phyloP scores from a whole-genome alignment of 2,329 filamentous ascomycete genomes.

The Fusarium decemcellulare region DNA sequence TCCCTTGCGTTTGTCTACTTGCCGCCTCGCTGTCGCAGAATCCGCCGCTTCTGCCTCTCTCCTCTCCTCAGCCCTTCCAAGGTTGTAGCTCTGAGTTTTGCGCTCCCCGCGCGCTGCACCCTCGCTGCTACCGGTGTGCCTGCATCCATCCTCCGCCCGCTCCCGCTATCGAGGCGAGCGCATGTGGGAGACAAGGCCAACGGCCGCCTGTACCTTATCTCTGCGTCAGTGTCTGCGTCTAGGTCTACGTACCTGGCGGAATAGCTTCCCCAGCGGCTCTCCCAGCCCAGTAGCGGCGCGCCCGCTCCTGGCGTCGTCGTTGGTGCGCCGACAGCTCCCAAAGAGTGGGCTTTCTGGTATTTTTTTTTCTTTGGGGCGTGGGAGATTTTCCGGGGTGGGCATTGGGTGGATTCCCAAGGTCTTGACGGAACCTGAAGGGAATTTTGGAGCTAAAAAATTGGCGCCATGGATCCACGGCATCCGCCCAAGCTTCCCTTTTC shows the following conservation, averaged over 20 bases:
- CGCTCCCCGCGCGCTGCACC: slow-evolving; percentile 11
- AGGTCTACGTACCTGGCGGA: not conserved
- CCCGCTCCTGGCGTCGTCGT: slow-evolving; percentile 6
- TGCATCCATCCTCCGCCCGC: no score
- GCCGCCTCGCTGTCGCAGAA: slow-evolving; percentile 21
- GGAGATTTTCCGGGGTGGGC: slow-evolving; percentile 47
- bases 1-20: slow-evolving; percentile 25
- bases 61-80: slow-evolving; percentile 1
- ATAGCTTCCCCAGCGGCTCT: slow-evolving; percentile 7
- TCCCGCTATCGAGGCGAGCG: no score
- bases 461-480: slow-evolving; percentile 51
- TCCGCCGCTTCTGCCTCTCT: slow-evolving; percentile 7
- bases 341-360: slow-evolving; percentile 32
- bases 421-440: slow-evolving; percentile 38
- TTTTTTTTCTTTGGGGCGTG: slow-evolving; percentile 34
- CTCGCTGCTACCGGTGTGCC: no score
- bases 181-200: not conserved
- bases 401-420: slow-evolving; percentile 32
- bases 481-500: slow-evolving; percentile 52
- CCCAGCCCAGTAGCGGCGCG: slow-evolving; percentile 6
- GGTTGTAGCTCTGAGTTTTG: not conserved
- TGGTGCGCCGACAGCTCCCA: slow-evolving; percentile 13
- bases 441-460: slow-evolving; percentile 55
- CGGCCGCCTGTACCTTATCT: not conserved
- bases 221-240: no score